Percentiles rank a stretch among this genome's conserved stretches.
These are phyloP conservation scores for Sclerotinia minor DNA, from an alignment of 2,329 filamentous ascomycete species.

Conservation along the genomic window DNA sequence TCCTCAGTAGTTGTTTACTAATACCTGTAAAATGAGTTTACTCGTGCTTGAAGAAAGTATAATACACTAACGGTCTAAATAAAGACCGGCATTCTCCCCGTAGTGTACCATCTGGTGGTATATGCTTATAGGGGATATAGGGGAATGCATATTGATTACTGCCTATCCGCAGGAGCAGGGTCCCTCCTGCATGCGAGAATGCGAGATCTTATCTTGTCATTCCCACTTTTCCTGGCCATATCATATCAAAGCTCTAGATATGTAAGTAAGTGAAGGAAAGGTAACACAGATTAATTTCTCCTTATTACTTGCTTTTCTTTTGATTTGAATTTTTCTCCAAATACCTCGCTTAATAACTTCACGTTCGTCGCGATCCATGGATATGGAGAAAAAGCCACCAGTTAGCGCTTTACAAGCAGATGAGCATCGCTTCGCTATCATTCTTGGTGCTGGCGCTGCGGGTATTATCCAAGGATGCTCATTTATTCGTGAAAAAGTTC, in stretches of 20 bases:
- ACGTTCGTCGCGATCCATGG: not conserved
- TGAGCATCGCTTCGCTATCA: constrained; percentile 5
- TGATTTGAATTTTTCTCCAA: too few species aligned
- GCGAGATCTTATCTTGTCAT: too few species aligned
- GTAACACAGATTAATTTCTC: too few species aligned
- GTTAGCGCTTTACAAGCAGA: constrained; percentile 4
- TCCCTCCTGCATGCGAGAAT: too few species aligned
- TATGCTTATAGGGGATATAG: not conserved
- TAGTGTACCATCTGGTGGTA: not conserved
- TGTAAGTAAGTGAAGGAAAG: not conserved
- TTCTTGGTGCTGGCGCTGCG: constrained; percentile 7
- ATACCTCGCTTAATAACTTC: too few species aligned
- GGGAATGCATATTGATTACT: not conserved
- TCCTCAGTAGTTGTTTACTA: too few species aligned
- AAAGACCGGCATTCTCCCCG: not conserved
- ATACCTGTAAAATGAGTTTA: not conserved
- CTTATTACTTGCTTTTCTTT: too few species aligned
- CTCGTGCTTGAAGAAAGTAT: not conserved
- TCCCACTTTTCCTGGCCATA: too few species aligned
- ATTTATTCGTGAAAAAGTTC: constrained; percentile 12
- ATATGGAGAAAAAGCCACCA: not conserved
- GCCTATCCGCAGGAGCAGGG: not conserved
- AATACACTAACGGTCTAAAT: not conserved
- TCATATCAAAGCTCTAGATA: too few species aligned
- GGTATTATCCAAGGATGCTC: constrained; percentile 17